Base-by-base conservation (phyloP, 202 grass and related monocot genomes). In the Hordeum pubiflorum region DNA sequence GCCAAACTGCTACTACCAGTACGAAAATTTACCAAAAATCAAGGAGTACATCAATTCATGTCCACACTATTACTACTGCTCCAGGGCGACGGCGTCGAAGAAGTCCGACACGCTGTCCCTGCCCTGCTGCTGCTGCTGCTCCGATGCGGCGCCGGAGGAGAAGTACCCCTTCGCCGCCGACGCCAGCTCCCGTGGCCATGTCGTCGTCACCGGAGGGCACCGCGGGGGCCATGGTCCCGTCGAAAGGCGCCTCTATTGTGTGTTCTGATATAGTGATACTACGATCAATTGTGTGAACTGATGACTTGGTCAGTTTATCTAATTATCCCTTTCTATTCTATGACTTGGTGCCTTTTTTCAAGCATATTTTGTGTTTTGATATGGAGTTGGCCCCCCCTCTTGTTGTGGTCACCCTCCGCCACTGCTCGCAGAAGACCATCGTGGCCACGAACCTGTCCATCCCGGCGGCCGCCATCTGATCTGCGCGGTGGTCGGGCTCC, bases 201-300 rank as follows among this genome's bases (percentile, higher is more conserved):
- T 29, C 27, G 27, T 29, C 27, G 1, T 29, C 2, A 2, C 2
- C 2, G 7, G 34, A 2, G 34, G 10, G 22, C 1, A 60, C 34
- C 56, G 56, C 33, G 20, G 33, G 54, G 3, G 21, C 73, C n/a
- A 59, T 5, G 73, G 50, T 79, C 57, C 76, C 76, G 7, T 85
- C 57, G 57, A 79, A 63, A 10, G 83, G 75, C 83, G 75, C 75
- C 75, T n/a, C n/a, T n/a, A n/a, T n/a, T n/a, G n/a, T n/a, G n/a
- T n/a, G n/a, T n/a, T n/a, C n/a, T n/a, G n/a, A n/a, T n/a, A n/a
- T n/a, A n/a, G n/a, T n/a, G n/a, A n/a, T n/a, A n/a, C n/a, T n/a
- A n/a, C n/a, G n/a, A n/a, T n/a, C n/a, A n/a, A n/a, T n/a, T n/a
- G n/a, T n/a, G n/a, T n/a, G n/a, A n/a, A n/a, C n/a, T n/a, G n/a